A percentile compares a stretch with the other conserved stretches of the same genome.
phyloP scores from a whole-genome alignment of 129 eudicot genomes.

The Centaurea solstitialis region DNA sequence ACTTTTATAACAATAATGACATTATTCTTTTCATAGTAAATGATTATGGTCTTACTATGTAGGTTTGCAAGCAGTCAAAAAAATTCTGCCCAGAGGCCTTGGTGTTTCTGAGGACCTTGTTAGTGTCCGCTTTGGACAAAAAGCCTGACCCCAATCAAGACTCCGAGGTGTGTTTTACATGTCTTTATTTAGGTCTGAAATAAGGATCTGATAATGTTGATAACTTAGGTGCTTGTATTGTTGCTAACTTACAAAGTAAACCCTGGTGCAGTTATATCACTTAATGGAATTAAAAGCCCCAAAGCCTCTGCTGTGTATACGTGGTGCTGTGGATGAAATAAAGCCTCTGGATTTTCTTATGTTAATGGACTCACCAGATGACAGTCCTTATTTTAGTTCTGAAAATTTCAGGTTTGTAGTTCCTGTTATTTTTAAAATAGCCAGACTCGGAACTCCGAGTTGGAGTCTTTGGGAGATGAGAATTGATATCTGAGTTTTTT shows the following conservation, averaged over 20 bases:
- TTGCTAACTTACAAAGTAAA: constrained; percentile 11
- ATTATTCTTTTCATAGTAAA: not conserved
- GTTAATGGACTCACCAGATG: constrained; percentile 74
- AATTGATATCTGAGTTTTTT: not conserved
- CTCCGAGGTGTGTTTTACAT: constrained; percentile 51
- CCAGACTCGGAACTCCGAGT: not conserved
- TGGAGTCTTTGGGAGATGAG: not conserved
- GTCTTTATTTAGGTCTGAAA: not conserved
- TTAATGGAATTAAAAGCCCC: constrained; percentile 75
- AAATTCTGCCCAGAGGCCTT: constrained; percentile 94
- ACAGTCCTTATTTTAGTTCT: constrained; percentile 63
- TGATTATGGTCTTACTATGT: constrained; percentile 27
- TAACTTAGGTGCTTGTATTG: not conserved
- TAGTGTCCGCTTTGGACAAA: constrained; percentile 57
- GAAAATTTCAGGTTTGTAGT: constrained; percentile 68
- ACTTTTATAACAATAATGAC: not conserved
- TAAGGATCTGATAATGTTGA: not conserved
- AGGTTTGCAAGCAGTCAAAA: constrained; percentile 80
- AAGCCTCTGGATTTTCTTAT: constrained; percentile 63
- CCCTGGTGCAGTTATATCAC: constrained; percentile 54
- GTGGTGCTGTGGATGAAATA: constrained; percentile 47
- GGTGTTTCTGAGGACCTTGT: constrained; percentile 61
- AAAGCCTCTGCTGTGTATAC: constrained; percentile 54
- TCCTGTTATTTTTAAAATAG: not conserved
- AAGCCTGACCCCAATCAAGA: constrained; percentile 34